phyloP scores from a whole-genome alignment of 495 filamentous ascomycete genomes.

The Xylaria acuta region DNA sequence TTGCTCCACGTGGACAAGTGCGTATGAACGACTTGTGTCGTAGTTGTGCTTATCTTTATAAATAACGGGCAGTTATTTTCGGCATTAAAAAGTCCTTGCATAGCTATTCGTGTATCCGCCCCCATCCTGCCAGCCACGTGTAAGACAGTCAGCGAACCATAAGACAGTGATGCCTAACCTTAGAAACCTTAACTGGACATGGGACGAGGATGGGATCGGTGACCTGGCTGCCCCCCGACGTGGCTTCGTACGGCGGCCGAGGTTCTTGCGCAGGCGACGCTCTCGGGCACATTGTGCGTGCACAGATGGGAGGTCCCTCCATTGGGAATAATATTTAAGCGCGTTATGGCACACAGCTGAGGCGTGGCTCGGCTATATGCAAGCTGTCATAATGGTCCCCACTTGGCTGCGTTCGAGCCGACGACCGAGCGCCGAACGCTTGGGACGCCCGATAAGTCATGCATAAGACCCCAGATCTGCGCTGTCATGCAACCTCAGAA shows the following conservation, averaged over 20 bases:
- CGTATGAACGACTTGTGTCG: neutral
- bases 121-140: conserved; percentile 11
- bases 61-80: neutral
- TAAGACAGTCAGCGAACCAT: conserved; percentile 15
- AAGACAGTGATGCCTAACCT: conserved; percentile 15
- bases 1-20: neutral
- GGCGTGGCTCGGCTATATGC: conserved; percentile 16
- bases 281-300: too few species aligned
- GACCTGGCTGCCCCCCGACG: neutral
- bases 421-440: conserved; percentile 21
- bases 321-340: conserved; percentile 5
- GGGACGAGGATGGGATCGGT: neutral
- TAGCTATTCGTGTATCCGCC: neutral
- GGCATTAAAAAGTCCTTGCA: neutral
- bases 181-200: conserved; percentile 9
- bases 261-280: neutral
- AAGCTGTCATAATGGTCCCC: conserved; percentile 1
- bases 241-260: neutral
- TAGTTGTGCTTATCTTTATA: conserved; percentile 17
- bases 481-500: conserved; percentile 24
- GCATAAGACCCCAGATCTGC: conserved; percentile 29
- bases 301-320: conserved; percentile 3
- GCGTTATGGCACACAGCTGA: neutral
- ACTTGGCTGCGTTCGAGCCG: conserved; percentile 15
- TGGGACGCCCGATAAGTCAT: conserved; percentile 22